Conservation (phyloP, 768 basidiomycete species). For the Tulasnella calospora region DNA sequence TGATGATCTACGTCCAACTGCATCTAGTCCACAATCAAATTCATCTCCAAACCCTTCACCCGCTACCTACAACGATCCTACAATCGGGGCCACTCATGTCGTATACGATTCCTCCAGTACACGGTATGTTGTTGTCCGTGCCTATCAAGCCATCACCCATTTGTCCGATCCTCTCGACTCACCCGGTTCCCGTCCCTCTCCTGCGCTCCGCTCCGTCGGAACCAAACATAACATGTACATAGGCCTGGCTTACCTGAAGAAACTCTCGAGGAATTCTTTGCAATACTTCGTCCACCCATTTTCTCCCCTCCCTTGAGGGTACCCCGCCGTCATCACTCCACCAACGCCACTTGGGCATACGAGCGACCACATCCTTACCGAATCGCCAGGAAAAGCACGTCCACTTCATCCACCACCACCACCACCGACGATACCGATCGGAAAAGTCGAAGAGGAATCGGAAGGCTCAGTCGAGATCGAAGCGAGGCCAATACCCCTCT, state of each 20-base stretch:
- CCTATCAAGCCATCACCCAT: neutral
- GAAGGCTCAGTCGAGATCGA: neutral
- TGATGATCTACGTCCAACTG: neutral
- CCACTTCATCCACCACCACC: slow-evolving; percentile 8
- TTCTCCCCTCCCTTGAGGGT: neutral
- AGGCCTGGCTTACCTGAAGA: slow-evolving; percentile 17
- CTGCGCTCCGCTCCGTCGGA: neutral
- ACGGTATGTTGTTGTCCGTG: neutral
- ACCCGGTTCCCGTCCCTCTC: neutral
- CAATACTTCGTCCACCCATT: slow-evolving; percentile 20
- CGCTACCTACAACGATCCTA: neutral
- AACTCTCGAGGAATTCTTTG: slow-evolving; percentile 25
- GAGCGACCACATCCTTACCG: slow-evolving; percentile 23
- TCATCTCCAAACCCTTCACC: neutral
- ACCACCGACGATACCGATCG: neutral
- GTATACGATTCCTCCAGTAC: slow-evolving; percentile 1
- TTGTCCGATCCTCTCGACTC: neutral
- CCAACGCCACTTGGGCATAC: neutral
- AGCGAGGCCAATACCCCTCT: slow-evolving; percentile 11
- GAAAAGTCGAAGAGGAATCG: slow-evolving; percentile 13
- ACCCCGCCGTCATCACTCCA: neutral
- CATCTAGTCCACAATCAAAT: neutral
- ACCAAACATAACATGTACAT: neutral
- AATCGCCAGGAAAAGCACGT: slow-evolving; percentile 11
- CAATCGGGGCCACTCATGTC: neutral